A percentile compares a stretch with the other conserved stretches of the same genome.
These are phyloP conservation scores for Gnaphalium uliginosum DNA, from an alignment of 129 eudicot species.

Conservation along the genomic window DNA sequence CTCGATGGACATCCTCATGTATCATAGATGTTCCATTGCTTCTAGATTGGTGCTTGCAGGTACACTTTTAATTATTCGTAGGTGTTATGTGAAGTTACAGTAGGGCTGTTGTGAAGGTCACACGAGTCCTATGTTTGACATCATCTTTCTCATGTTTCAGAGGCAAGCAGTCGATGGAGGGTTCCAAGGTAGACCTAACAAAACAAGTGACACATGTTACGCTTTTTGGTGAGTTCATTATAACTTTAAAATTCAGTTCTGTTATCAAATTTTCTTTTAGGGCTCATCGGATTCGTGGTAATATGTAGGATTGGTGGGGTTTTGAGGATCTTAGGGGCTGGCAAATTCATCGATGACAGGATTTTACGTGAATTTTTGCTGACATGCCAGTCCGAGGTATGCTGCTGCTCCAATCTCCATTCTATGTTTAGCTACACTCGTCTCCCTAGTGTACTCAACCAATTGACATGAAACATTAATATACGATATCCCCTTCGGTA, in stretches of 20 bases:
- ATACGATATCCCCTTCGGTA: too few species aligned
- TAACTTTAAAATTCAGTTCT: slow-evolving; percentile 6
- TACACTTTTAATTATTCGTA: slow-evolving; percentile 13
- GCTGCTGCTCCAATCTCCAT: slow-evolving; percentile 6
- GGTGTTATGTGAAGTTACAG: neutral
- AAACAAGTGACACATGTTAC: slow-evolving; percentile 86
- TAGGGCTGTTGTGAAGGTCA: slow-evolving; percentile 11
- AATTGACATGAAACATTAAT: too few species aligned
- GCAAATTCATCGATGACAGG: slow-evolving; percentile 49
- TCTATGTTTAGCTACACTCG: too few species aligned
- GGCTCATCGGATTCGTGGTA: slow-evolving; percentile 2
- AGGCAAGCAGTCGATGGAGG: slow-evolving; percentile 94
- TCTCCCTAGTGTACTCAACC: too few species aligned
- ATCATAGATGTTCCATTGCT: slow-evolving; percentile 72
- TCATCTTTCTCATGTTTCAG: slow-evolving; percentile 43
- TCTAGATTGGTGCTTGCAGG: slow-evolving; percentile 91
- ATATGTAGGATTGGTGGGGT: slow-evolving; percentile 83
- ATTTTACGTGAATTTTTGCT: slow-evolving; percentile 64
- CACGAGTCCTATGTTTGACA: slow-evolving; percentile 2
- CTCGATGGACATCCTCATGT: slow-evolving; percentile 44
- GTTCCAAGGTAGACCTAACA: slow-evolving; percentile 94
- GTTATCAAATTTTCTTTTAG: neutral
- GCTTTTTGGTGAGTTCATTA: slow-evolving; percentile 74
- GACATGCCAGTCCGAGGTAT: slow-evolving; percentile 86
- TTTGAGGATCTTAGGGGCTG: slow-evolving; percentile 76